Evolutionary conservation across 257 asterid species (phyloP), one percentile per base, ranked within the genome.

Genomic region (Echites panduratus): DNA sequence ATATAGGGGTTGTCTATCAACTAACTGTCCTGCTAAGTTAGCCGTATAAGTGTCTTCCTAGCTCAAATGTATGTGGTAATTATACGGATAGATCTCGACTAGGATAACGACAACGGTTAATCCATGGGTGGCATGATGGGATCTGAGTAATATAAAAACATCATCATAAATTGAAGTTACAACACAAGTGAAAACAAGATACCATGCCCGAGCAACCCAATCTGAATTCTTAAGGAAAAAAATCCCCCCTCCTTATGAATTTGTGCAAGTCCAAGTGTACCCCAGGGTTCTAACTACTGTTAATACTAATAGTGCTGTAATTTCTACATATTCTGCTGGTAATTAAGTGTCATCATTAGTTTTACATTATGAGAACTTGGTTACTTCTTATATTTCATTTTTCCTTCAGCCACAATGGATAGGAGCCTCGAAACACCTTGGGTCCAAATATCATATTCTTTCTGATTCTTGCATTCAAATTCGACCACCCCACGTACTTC

Each of bases 401-500:
- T 71, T 70, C 68, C 76, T 44, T 85, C 85, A 0, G 83, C 82
- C 22, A 82, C 89, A 5, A 85, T 76, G 7, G 86, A 73, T 13
- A 85, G 68, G 50, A 85, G 89, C 78, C 89, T 76, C 1, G 89
- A 80, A 63, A 85, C 85, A 1, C 89, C 89, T 74, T 80, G 85
- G 7, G 87, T 85, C 89, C 89, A 85, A 70, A 80, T 80, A 48
- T 85, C 89, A 11, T 85, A 85, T 45, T 85, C 87, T 43, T 79
- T 82, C 76, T 80, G 82, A 49, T 78, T 82, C 73, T 73, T 82
- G 81, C 89, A 85, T 62, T 85, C 89, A 38, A 85, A 85, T 72
- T 85, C 89, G 4, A 85, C 87, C 0, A 85, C 22, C 7, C 99
- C 99, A 0, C 99, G 96, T 12, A 76, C 89, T 68, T 85, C 83